Evolutionary conservation across 192 early-diverging fungal genomes (phyloP), one percentile per base, ranked within the genome.

Genomic region (Phlyctochytrium bullatum): DNA sequence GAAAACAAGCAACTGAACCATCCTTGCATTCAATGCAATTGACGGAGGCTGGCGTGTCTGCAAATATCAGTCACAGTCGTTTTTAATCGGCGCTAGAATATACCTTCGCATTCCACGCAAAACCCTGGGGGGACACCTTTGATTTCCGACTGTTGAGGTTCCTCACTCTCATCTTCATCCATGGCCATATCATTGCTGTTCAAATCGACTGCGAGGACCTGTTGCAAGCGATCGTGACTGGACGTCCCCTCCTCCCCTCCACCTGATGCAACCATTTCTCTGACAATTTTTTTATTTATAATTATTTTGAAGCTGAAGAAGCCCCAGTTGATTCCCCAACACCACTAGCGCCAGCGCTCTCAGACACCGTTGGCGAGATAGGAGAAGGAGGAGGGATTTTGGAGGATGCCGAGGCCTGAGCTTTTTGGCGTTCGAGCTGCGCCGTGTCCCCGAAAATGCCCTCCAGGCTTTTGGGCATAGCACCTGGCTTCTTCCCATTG

Each of bases 1-100:
- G n/a, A n/a, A n/a, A n/a, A 23, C 4, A 50, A 20, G 40, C 4
- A 54, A 50, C 64, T 10, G n/a, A 33, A 3, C 29, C 79, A 59
- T 84, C 94, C 40, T 78, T 82, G 58, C 94, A 96, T 65, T 92
- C 86, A 57, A 91, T 83, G 78, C 96, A 98, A 67, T 77, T 83
- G 29, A 88, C 69, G 20, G 74, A 74, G 12, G 88, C 77, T 50
- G 88, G 83, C 62, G 78, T 78, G 64, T 86, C 81, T 72, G 52
- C 27, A 40, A 25, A 36, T 12, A 57, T 29, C 47, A 60, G 28
- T 10, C 61, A 71, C 2, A 16, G 6, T 16, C 3, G 28, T 3
- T 24, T 4, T 17, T 31, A 57, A n/a, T 25, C 10, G 40, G 40
- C n/a, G n/a, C 40, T 14, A 24, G 20, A 20, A 32, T 52, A 17